Conservation (phyloP, 257 asterid species). For the Solanum infundibuliforme region DNA sequence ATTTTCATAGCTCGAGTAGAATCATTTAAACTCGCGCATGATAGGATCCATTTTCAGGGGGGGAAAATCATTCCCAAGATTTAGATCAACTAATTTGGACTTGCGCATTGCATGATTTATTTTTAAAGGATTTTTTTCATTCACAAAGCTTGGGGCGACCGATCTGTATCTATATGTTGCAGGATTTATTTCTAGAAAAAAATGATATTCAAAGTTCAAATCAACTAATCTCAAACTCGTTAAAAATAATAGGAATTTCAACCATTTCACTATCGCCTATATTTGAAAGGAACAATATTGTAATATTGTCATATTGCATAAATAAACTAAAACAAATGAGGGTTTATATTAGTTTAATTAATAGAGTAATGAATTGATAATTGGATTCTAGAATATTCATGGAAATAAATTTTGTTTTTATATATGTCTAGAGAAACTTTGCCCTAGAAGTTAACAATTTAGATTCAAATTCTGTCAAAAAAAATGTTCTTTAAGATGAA, state of each 20-base stretch:
- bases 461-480: background rate
- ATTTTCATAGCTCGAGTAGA: background rate
- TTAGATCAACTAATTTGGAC: background rate
- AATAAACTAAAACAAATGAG: background rate
- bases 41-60: background rate
- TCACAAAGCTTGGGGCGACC: background rate
- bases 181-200: background rate
- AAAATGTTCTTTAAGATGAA: background rate
- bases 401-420: background rate
- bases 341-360: background rate
- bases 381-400: background rate
- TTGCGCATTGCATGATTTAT: background rate
- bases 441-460: background rate
- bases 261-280: background rate
- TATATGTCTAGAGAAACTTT: background rate
- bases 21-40: too few relatives aligned
- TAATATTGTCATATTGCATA: background rate
- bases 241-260: background rate
- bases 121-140: too few relatives aligned
- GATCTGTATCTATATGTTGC: rapidly evolving
- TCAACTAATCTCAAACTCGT: too few relatives aligned
- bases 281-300: background rate
- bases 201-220: background rate
- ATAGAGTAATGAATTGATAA: background rate
- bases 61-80: background rate